Conservation (phyloP, 108 stramenopile species). For the Licmophora abbreviata region DNA sequence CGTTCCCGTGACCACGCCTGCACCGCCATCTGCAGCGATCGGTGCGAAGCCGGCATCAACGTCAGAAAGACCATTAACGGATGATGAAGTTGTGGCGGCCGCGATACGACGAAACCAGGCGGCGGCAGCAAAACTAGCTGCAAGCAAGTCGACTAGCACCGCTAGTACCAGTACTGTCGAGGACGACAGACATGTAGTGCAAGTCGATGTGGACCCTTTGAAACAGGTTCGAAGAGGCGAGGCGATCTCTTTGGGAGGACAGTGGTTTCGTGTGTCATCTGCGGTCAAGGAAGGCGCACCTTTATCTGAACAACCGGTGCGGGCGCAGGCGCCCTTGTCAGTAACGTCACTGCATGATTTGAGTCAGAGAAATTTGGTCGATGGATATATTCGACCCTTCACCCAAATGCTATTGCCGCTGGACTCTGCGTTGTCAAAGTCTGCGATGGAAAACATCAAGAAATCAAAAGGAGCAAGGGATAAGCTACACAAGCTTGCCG, state of each 20-base stretch:
- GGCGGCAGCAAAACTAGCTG: conserved; percentile 1
- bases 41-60: background rate
- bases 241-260: conserved; percentile 64
- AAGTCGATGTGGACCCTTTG: conserved; percentile 61
- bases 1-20: background rate
- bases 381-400: conserved; percentile 72
- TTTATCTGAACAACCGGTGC: conserved; percentile 55
- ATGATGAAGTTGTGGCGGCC: background rate
- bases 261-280: conserved; percentile 77
- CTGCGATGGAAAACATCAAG: conserved; percentile 40
- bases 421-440: conserved; percentile 37
- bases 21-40: background rate
- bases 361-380: conserved; percentile 60
- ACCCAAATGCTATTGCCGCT: conserved; percentile 47
- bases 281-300: conserved; percentile 53
- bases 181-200: conserved; percentile 20
- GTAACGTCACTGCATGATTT: conserved; percentile 58
- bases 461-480: conserved; percentile 64
- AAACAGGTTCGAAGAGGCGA: conserved; percentile 75
- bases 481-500: conserved; percentile 42
- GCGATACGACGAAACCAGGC: background rate
- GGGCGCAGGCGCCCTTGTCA: conserved; percentile 70
- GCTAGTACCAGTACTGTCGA: too few relatives aligned
- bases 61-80: background rate
- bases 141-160: conserved; percentile 7